Evolutionary conservation across 176 grass and related monocot species (phyloP).

Genomic region (Hyparrhenia diplandra): DNA sequence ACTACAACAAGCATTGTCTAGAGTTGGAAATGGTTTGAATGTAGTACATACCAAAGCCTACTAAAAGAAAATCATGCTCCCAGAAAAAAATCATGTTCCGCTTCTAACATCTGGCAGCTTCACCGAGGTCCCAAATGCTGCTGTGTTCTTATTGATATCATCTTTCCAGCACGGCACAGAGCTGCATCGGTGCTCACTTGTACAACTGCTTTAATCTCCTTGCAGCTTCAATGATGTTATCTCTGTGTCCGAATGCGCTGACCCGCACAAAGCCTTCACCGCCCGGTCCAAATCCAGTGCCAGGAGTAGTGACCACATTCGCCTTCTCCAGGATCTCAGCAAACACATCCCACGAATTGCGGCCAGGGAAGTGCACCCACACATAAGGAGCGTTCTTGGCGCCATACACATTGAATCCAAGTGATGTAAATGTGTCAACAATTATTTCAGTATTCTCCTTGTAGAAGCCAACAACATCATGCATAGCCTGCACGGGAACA

Average conservation of each 20-base stretch:
- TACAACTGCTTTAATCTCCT: slow-evolving; percentile 63
- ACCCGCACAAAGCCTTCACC: slow-evolving; percentile 87
- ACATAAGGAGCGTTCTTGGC: slow-evolving; percentile 92
- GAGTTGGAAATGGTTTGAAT: background rate
- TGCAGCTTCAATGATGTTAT: slow-evolving; percentile 62
- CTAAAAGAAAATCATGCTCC: no score
- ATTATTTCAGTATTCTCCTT: slow-evolving; percentile 96
- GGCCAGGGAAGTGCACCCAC: slow-evolving; percentile 90
- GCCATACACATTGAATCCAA: slow-evolving; percentile 85
- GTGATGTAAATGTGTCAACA: slow-evolving; percentile 67
- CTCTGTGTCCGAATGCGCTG: slow-evolving; percentile 80
- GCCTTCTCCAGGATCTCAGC: slow-evolving; percentile 82
- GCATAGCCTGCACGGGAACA: slow-evolving; percentile 40
- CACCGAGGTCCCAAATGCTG: background rate
- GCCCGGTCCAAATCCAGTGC: slow-evolving; percentile 86
- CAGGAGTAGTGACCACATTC: slow-evolving; percentile 81
- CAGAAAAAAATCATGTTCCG: background rate
- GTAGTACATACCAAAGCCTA: background rate
- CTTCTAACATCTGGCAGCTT: background rate
- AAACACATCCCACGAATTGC: slow-evolving; percentile 88
- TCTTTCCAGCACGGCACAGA: background rate
- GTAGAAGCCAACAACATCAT: slow-evolving; percentile 60
- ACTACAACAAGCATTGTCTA: slow-evolving; percentile 7
- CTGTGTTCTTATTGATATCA: background rate
- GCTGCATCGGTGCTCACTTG: slow-evolving; percentile 24